Conservation (phyloP, 2,329 filamentous ascomycete genomes). For the Xylariaceae sp. region DNA sequence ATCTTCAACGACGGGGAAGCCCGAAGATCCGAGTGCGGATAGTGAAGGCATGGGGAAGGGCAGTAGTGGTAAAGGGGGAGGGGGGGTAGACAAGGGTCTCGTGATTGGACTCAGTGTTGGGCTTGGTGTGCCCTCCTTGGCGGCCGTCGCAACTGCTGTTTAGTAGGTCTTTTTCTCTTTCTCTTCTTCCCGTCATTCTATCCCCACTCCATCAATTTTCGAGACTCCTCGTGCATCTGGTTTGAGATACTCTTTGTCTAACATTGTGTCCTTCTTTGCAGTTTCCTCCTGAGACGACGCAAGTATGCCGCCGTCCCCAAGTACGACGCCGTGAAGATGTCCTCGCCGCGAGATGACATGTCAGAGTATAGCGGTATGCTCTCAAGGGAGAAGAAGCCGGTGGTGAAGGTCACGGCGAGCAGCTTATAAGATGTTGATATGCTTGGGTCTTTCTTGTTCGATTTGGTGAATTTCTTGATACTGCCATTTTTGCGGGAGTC, state of each 20-base stretch:
- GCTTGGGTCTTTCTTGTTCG: too few species aligned
- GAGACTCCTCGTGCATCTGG: too few species aligned
- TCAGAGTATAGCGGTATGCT: too few species aligned
- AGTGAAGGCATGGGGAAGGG: slow-evolving; percentile 17
- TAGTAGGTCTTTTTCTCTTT: slow-evolving; percentile 27
- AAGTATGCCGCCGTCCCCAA: slow-evolving; percentile 14
- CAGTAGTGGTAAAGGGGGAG: too few species aligned
- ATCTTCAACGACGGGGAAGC: slow-evolving; percentile 14
- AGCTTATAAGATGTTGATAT: too few species aligned
- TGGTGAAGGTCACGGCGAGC: not conserved
- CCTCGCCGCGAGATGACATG: slow-evolving; percentile 11
- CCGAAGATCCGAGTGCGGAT: slow-evolving; percentile 10
- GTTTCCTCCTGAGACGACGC: slow-evolving; percentile 15
- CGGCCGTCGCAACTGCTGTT: slow-evolving; percentile 25
- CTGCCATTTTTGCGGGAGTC: too few species aligned
- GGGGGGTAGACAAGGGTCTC: slow-evolving; percentile 38
- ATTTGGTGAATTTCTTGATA: too few species aligned
- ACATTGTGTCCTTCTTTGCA: too few species aligned
- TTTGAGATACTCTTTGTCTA: too few species aligned
- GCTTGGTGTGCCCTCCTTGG: slow-evolving; percentile 36
- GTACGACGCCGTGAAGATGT: slow-evolving; percentile 11
- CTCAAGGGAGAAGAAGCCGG: slow-evolving; percentile 5
- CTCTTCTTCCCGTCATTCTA: too few species aligned
- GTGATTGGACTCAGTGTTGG: slow-evolving; percentile 46
- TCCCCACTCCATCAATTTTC: too few species aligned